phyloP scores from a whole-genome alignment of 306 rosid species.

The Albizia julibrissin region DNA sequence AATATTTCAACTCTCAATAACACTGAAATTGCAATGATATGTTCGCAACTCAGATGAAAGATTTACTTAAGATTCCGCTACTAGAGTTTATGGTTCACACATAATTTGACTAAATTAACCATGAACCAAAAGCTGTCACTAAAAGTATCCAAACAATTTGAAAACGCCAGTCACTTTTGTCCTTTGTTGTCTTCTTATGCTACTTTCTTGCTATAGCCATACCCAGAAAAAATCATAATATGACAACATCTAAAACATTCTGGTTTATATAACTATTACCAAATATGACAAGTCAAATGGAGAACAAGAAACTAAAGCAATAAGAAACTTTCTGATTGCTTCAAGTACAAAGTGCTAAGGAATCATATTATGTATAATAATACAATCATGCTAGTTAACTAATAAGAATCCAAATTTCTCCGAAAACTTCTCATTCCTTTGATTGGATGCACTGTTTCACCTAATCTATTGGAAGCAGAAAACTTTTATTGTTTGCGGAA shows the following conservation, averaged over 20 bases:
- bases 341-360: not conserved
- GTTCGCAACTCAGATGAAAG: not conserved
- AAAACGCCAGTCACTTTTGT: not conserved
- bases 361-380: not conserved
- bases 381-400: not conserved
- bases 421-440: not conserved
- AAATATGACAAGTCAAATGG: not conserved
- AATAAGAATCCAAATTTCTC: not conserved
- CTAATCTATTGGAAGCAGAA: not conserved
- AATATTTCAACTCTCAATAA: not conserved
- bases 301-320: not conserved
- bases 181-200: not conserved
- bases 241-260: not conserved
- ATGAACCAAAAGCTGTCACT: not conserved
- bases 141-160: not conserved
- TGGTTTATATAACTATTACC: not conserved
- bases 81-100: not conserved
- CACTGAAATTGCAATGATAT: not conserved
- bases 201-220: not conserved
- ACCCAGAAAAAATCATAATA: not conserved
- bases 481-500: not conserved
- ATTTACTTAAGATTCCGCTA: not conserved
- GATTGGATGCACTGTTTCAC: not conserved
- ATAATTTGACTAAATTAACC: not conserved
- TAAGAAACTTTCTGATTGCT: not conserved